Evolutionary conservation across 2,329 filamentous ascomycete species (phyloP).

Genomic region (Colletotrichum costaricense): DNA sequence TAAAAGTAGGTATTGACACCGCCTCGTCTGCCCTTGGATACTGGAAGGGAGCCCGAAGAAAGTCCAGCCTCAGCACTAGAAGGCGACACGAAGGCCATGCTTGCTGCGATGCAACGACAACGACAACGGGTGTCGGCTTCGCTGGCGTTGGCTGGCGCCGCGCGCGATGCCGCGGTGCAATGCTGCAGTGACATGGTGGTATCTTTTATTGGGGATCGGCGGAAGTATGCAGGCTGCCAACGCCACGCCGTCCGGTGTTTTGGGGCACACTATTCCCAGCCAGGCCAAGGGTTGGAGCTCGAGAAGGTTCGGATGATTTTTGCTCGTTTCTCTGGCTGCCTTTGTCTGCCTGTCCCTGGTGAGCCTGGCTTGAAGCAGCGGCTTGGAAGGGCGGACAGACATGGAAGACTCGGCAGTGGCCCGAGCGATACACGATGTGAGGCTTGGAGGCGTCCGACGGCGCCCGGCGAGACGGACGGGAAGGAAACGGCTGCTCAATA

Average conservation of each 20-base stretch:
- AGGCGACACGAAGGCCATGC: slow-evolving; percentile 15
- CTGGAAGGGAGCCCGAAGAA: background rate
- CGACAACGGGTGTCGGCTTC: slow-evolving; percentile 27
- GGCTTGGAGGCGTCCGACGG: background rate
- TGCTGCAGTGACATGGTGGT: slow-evolving; percentile 8
- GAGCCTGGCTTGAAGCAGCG: background rate
- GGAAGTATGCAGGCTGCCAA: slow-evolving; percentile 14
- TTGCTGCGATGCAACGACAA: slow-evolving; percentile 22
- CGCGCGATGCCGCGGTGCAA: background rate
- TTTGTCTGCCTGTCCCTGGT: background rate
- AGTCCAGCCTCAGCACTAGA: slow-evolving; percentile 7
- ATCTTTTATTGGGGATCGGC: slow-evolving; percentile 21
- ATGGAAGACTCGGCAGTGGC: background rate
- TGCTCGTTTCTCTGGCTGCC: background rate
- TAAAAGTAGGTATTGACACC: background rate
- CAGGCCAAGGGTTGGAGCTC: background rate
- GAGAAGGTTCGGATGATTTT: background rate
- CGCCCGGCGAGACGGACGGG: background rate
- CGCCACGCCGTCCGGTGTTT: slow-evolving; percentile 19
- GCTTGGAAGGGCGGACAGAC: background rate
- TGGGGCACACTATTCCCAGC: background rate
- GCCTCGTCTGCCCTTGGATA: background rate
- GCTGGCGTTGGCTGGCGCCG: background rate
- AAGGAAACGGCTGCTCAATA: background rate
- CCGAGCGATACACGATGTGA: background rate